Conservation (phyloP, 192 early-diverging fungal genomes). For the Allomyces macrogynus region DNA sequence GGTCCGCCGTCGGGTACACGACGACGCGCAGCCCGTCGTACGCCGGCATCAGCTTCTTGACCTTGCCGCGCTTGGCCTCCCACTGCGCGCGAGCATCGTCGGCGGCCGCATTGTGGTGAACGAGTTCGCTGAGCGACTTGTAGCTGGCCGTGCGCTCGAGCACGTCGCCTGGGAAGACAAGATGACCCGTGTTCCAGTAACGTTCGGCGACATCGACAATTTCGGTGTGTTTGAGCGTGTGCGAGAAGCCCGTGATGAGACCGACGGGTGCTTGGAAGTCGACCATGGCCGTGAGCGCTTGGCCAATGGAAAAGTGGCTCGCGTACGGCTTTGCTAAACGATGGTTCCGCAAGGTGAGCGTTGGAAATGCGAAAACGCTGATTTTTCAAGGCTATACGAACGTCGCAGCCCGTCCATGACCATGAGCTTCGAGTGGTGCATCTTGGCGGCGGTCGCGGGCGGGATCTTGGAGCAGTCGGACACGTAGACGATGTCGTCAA, state of each 20-base stretch:
- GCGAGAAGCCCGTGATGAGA: neutral
- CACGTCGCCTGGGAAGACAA: neutral
- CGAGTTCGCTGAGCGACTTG: neutral
- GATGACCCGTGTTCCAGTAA: neutral
- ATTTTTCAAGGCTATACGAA: too few species aligned
- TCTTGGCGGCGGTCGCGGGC: neutral
- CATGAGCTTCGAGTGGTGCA: neutral
- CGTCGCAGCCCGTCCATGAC: neutral
- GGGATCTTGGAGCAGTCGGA: neutral
- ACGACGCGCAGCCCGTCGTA: neutral
- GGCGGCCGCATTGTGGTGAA: neutral
- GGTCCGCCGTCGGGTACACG: neutral
- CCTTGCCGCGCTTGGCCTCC: neutral
- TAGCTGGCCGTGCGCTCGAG: neutral
- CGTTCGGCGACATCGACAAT: neutral
- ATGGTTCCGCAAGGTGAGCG: neutral
- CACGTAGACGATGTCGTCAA: neutral
- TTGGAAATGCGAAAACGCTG: neutral
- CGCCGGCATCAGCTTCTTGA: neutral
- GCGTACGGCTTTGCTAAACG: neutral
- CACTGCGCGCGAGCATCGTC: neutral
- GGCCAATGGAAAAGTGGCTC: neutral
- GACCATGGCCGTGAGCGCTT: neutral
- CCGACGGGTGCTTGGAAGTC: neutral
- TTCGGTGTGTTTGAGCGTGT: neutral